Evolutionary conservation across 345 rosid species (phyloP).

Genomic region (Raphanus raphanistrum): DNA sequence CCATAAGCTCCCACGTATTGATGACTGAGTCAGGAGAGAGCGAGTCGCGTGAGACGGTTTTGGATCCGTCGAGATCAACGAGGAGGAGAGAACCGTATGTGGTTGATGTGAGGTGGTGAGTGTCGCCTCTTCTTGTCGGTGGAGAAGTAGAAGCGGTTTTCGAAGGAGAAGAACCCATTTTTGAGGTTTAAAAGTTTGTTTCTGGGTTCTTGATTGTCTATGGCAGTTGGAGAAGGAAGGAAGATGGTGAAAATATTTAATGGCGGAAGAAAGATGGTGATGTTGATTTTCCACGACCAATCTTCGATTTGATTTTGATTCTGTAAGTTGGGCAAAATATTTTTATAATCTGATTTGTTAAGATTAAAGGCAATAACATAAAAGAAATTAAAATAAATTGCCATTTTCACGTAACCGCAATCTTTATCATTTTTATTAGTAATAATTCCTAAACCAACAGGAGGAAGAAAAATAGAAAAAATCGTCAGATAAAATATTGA

Average conservation of each 20-base stretch:
- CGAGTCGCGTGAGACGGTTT: slow-evolving; percentile 8
- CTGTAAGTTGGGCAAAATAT: background rate
- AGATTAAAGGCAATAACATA: background rate
- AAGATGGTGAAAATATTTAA: slow-evolving; percentile 30
- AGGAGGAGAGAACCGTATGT: slow-evolving; percentile 80
- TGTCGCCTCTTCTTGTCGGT: slow-evolving; percentile 65
- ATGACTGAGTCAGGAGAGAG: slow-evolving; percentile 80
- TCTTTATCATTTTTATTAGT: background rate
- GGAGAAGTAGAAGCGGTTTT: slow-evolving; percentile 36
- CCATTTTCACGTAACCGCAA: slow-evolving; percentile 14
- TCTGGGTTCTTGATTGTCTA: slow-evolving; percentile 34
- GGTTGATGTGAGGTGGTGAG: slow-evolving; percentile 83
- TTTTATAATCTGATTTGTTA: background rate
- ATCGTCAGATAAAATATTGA: background rate
- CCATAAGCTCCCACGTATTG: slow-evolving; percentile 98
- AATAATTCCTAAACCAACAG: background rate
- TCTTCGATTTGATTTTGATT: slow-evolving; percentile 33
- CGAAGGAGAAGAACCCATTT: slow-evolving; percentile 82
- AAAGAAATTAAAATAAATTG: background rate
- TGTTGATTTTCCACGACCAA: slow-evolving; percentile 9
- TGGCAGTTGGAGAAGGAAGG: slow-evolving; percentile 45
- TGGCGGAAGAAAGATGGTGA: slow-evolving; percentile 34
- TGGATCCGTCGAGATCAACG: slow-evolving; percentile 39
- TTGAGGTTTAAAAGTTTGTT: background rate
- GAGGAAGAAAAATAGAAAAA: background rate